Base-by-base conservation (phyloP, 371 early-diverging fungal species). In the Lichtheimia ramosa region DNA sequence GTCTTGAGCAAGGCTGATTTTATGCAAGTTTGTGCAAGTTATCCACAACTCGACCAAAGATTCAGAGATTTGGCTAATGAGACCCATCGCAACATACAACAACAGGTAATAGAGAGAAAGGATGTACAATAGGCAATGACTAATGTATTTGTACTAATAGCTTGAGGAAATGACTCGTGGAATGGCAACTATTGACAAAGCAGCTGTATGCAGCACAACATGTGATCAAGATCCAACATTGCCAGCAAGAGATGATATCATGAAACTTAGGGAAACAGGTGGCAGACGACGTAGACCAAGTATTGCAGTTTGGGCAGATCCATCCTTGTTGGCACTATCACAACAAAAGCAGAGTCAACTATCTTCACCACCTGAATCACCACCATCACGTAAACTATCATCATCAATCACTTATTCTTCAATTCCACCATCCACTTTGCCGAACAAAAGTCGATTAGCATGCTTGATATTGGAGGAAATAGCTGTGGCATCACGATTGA, bases 281-380 rank as follows among this genome's bases (percentile, higher is more conserved):
- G 81, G 82, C 0, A 66, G 74, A 51, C 63, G 67, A 56, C 72
- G 94, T 49, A 71, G 92, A 21, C 89, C 84, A 4, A 89, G 89
- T 56, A 87, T 94, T 0, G 94, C 94, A 0, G 91, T 92, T 3
- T 94, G 94, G 94, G 73, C 89, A 0, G 93, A 92, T 58, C 87
- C 90, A 41, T 65, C 78, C 12, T 61, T 94, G 15, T 68, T 86
- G 58, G 81, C 85, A 28, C 54, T 91, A 7, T 81, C 80, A 6
- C 75, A 68, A 20, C 43, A 61, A 27, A 27, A 43, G 4, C 43
- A 58, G 27, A 67, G 58, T 18, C 69, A 14, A 34, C 34, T 46
- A 51, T n/a, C n/a, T n/a, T n/a, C 28, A 42, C 54, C 21, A 15
- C 25, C 25, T 41, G 48, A 27, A 18, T 48, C 49, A 48, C 40